These are phyloP conservation scores for Davidsoniella virescens DNA, from an alignment of 2,329 filamentous ascomycete species.

Conservation along the genomic window DNA sequence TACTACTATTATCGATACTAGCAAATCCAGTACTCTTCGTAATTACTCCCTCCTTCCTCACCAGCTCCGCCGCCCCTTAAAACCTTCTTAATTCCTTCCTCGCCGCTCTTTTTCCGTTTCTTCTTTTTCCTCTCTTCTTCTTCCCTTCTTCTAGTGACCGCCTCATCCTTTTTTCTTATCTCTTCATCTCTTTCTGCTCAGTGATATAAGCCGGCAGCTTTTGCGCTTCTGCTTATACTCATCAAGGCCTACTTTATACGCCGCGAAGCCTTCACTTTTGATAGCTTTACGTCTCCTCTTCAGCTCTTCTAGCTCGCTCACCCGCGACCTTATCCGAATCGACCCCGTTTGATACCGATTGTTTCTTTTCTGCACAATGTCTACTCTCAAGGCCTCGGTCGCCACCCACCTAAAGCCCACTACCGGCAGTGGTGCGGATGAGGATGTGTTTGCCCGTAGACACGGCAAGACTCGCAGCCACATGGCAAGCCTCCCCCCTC, in stretches of 20 bases:
- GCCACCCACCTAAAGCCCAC: slow-evolving; percentile 64
- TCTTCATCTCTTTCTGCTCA: slow-evolving; percentile 1
- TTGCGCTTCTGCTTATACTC: slow-evolving; percentile 1
- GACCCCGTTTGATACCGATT: slow-evolving; percentile 11
- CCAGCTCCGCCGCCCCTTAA: slow-evolving; percentile 10
- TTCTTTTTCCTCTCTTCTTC: slow-evolving; percentile 7
- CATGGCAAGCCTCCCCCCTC: slow-evolving; percentile 46
- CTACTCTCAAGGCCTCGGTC: slow-evolving; percentile 54
- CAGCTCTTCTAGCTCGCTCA: neutral
- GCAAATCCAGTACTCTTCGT: neutral
- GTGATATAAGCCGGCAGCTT: slow-evolving; percentile 6
- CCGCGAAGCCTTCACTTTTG: neutral
- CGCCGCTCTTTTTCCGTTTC: slow-evolving; percentile 1
- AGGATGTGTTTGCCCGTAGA: slow-evolving; percentile 36
- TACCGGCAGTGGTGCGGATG: slow-evolving; percentile 25
- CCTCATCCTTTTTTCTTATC: slow-evolving; percentile 3
- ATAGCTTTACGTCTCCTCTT: slow-evolving; percentile 1
- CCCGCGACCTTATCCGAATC: slow-evolving; percentile 8
- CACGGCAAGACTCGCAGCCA: slow-evolving; percentile 76
- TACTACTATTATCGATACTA: too few relatives aligned
- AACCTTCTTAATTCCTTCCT: slow-evolving; percentile 11
- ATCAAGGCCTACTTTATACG: neutral
- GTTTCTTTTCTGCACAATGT: slow-evolving; percentile 35
- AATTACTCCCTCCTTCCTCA: neutral
- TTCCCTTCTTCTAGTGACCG: slow-evolving; percentile 2